A percentile compares a stretch with the other conserved stretches of the same genome.
Conservation (phyloP, 1,139 yeast species). For the Pichia sp. region DNA sequence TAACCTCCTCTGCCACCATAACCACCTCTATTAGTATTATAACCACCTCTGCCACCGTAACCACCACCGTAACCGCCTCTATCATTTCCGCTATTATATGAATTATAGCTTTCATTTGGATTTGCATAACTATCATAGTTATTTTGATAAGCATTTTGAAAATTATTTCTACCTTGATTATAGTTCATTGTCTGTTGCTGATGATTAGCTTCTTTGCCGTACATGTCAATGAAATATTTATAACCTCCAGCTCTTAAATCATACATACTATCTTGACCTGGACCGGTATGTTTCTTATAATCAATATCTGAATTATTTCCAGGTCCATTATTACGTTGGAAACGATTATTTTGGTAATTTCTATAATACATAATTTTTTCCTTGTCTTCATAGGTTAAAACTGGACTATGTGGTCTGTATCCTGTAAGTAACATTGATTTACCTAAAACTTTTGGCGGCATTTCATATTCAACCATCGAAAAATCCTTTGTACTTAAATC, state of each 20-base stretch:
- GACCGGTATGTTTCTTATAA: conserved; percentile 29
- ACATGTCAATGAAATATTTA: conserved; percentile 30
- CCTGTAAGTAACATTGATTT: conserved; percentile 87
- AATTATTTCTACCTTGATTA: conserved; percentile 9
- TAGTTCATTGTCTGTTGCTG: conserved; percentile 16
- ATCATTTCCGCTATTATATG: conserved; percentile 3
- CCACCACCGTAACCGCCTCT: conserved; percentile 21
- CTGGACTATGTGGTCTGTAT: conserved; percentile 53
- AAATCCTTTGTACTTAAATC: conserved; percentile 53
- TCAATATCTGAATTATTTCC: conserved; percentile 32
- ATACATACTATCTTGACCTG: conserved; percentile 33
- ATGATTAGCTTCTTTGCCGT: conserved; percentile 19
- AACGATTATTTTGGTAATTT: conserved; percentile 22
- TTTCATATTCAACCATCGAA: conserved; percentile 51
- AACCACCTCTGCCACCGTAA: conserved; percentile 1
- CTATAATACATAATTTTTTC: conserved; percentile 39
- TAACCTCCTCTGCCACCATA: conserved; percentile 2
- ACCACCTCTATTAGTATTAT: conserved; percentile 6
- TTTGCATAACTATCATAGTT: conserved; percentile 17
- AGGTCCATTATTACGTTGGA: conserved; percentile 21
- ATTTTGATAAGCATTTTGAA: conserved; percentile 17
- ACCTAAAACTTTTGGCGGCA: conserved; percentile 52
- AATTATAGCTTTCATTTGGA: conserved; percentile 16
- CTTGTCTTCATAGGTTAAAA: conserved; percentile 62
- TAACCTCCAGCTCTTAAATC: conserved; percentile 37